These are phyloP conservation scores for Aureobasidium sp. DNA, from an alignment of 2,329 filamentous ascomycete species.

Conservation along the genomic window DNA sequence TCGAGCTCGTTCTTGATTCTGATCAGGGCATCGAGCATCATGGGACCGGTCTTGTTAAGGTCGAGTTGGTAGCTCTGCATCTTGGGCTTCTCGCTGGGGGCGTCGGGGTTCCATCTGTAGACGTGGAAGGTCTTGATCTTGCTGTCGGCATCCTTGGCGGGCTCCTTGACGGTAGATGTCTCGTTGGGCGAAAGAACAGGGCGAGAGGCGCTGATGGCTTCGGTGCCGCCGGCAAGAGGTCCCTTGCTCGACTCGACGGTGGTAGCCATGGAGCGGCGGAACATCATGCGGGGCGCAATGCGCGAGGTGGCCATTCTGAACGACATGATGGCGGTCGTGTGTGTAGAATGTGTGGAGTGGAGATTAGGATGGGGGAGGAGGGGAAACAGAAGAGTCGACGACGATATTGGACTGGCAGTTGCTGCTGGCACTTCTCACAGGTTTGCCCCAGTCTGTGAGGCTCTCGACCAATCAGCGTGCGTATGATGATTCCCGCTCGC, in stretches of 20 bases:
- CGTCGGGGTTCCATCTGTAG: constrained; percentile 97
- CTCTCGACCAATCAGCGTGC: constrained; percentile 7
- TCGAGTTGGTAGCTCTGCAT: constrained; percentile 96
- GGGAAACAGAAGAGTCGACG: constrained; percentile 3
- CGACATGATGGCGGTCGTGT: constrained; percentile 23
- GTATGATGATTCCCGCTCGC: background rate
- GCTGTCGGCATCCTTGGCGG: constrained; percentile 49
- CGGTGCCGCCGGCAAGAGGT: constrained; percentile 25
- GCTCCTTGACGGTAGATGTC: constrained; percentile 55
- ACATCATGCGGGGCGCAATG: constrained; percentile 24
- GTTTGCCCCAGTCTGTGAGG: background rate
- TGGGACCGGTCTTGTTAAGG: constrained; percentile 97
- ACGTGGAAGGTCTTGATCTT: constrained; percentile 93
- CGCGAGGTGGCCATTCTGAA: constrained; percentile 31
- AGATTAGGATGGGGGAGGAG: constrained; percentile 18
- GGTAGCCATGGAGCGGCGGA: constrained; percentile 32
- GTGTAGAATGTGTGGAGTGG: constrained; percentile 17
- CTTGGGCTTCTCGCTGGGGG: constrained; percentile 81
- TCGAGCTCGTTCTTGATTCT: constrained; percentile 99
- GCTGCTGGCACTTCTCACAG: background rate
- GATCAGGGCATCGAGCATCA: constrained; percentile 95
- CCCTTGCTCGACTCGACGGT: constrained; percentile 28
- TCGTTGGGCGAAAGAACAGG: constrained; percentile 41
- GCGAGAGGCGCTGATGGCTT: constrained; percentile 27
- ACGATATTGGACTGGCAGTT: background rate